phyloP scores from a whole-genome alignment of 768 basidiomycete genomes.

The Paxillus involutus region DNA sequence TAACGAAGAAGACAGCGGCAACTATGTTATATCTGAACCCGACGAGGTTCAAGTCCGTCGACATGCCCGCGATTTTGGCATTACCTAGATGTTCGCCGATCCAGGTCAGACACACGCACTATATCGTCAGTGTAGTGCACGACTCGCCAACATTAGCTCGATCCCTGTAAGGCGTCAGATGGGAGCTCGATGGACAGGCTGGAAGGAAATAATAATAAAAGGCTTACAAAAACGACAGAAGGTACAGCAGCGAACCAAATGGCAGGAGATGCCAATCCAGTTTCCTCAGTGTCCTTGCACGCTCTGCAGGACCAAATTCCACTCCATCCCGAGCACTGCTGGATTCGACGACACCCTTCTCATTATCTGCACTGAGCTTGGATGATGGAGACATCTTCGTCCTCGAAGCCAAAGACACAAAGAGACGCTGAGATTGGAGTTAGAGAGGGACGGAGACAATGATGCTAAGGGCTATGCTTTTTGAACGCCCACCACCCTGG shows the following conservation, averaged over 20 bases:
- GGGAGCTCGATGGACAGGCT: background rate
- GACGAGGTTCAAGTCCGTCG: slow-evolving; percentile 33
- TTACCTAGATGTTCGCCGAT: slow-evolving; percentile 30
- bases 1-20: slow-evolving; percentile 39
- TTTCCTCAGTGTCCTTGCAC: slow-evolving; percentile 36
- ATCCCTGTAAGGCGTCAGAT: slow-evolving; percentile 29
- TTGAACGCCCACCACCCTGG: too few species aligned
- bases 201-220: background rate
- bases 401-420: background rate
- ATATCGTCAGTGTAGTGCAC: background rate
- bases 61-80: slow-evolving; percentile 46
- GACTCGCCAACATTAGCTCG: slow-evolving; percentile 43
- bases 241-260: slow-evolving; percentile 43
- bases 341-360: slow-evolving; percentile 6
- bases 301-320: slow-evolving; percentile 19
- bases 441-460: background rate
- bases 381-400: slow-evolving; percentile 16
- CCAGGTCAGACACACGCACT: background rate
- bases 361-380: slow-evolving; percentile 12
- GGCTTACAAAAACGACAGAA: slow-evolving; percentile 48
- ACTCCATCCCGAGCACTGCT: background rate
- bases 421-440: background rate
- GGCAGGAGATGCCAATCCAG: slow-evolving; percentile 45
- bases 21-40: slow-evolving; percentile 37
- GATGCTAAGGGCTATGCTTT: slow-evolving; percentile 12